These are phyloP conservation scores for Xylaria sp. DNA, from an alignment of 2,329 filamentous ascomycete species.

Conservation along the genomic window DNA sequence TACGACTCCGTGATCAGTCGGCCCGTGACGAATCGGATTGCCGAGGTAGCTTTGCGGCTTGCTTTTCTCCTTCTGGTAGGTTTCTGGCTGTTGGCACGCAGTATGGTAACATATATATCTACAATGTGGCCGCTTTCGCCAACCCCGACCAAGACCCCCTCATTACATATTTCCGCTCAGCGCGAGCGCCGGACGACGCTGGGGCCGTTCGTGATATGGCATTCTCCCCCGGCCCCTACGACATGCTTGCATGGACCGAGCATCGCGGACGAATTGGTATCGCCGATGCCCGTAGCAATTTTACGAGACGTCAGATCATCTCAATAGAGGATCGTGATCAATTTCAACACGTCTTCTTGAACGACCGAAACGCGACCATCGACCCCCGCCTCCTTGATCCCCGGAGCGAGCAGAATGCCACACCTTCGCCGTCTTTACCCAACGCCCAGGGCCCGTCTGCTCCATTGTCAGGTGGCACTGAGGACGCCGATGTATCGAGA, in stretches of 20 bases:
- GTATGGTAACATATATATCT: conserved; percentile 72
- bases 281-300: conserved; percentile 64
- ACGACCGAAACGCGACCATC: conserved; percentile 50
- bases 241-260: conserved; percentile 90
- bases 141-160: conserved; percentile 52
- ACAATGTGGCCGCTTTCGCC: conserved; percentile 51
- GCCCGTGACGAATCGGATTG: conserved; percentile 50
- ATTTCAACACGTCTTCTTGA: conserved; percentile 52
- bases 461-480: conserved; percentile 29
- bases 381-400: conserved; percentile 49
- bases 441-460: conserved; percentile 32
- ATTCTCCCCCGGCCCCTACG: conserved; percentile 85
- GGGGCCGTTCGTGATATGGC: conserved; percentile 87
- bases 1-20: conserved; percentile 55
- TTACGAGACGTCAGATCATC: conserved; percentile 63
- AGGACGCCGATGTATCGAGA: conserved; percentile 36
- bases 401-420: conserved; percentile 39
- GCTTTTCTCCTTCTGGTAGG: conserved; percentile 66
- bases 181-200: conserved; percentile 60
- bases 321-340: conserved; percentile 55
- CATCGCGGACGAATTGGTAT: conserved; percentile 72
- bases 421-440: conserved; percentile 29
- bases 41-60: conserved; percentile 70
- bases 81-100: conserved; percentile 75
- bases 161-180: conserved; percentile 71